These are phyloP conservation scores for Castanea mollissima DNA, from an alignment of 306 rosid genomes.

Conservation along the genomic window DNA sequence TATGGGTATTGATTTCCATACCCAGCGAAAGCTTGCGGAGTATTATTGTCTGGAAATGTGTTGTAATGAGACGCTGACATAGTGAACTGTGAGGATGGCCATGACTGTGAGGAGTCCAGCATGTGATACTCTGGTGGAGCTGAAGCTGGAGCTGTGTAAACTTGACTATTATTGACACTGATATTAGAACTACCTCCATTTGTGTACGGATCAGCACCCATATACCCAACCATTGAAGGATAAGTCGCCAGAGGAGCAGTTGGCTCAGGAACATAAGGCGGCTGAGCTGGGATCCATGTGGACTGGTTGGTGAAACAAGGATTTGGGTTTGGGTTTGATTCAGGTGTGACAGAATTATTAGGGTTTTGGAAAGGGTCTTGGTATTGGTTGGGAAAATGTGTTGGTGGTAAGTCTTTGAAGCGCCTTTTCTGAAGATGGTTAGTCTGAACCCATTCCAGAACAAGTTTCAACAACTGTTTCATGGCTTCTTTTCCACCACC, in stretches of 20 bases:
- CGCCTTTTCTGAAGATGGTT: constrained; percentile 75
- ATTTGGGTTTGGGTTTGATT: constrained; percentile 15
- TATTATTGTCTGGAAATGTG: constrained; percentile 46
- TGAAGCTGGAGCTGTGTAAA: constrained; percentile 16
- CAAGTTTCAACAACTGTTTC: constrained; percentile 84
- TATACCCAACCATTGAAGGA: constrained; percentile 48
- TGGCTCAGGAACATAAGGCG: constrained; percentile 32
- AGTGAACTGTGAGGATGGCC: constrained; percentile 56
- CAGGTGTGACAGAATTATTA: constrained; percentile 24
- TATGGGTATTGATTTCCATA: constrained; percentile 49
- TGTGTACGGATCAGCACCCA: constrained; percentile 34
- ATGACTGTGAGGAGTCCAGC: constrained; percentile 53
- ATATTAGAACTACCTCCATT: constrained; percentile 9
- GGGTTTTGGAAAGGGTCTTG: constrained; percentile 40
- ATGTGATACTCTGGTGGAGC: constrained; percentile 36
- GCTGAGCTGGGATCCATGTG: constrained; percentile 40
- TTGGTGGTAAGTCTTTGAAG: constrained; percentile 16
- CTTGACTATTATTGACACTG: constrained; percentile 17
- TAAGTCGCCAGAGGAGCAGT: constrained; percentile 22
- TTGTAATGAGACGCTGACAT: constrained; percentile 40
- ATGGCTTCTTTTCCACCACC: constrained; percentile 96
- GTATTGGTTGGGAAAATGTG: constrained; percentile 20
- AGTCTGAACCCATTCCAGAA: constrained; percentile 92
- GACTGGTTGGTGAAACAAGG: constrained; percentile 28
- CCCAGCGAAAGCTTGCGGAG: constrained; percentile 28